Base-by-base conservation (phyloP, 768 basidiomycete genomes). In the Neoboletus subvelutipes region DNA sequence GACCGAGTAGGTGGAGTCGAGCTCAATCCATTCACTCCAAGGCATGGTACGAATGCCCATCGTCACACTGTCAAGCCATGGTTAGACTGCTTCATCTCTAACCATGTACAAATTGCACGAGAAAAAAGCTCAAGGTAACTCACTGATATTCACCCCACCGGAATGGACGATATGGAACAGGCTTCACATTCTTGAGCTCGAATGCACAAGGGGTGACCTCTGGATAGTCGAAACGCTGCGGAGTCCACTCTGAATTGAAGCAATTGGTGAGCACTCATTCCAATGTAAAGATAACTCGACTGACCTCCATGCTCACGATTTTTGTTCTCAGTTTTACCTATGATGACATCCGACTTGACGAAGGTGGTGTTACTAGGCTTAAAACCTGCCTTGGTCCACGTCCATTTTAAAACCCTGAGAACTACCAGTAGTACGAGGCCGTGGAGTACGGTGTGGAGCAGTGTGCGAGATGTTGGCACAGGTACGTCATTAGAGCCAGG, bases 1-100 rank as follows among this genome's bases (percentile, higher is more conserved):
- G 20, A 67, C 62, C 18, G 74, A 66, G 64, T 83, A 87, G 53
- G 81, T 73, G 53, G 79, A 76, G 67, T 88, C 88, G 33, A 88
- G 76, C 74, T 89, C 85, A 45, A 90, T 83, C 88, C 88, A 90
- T 52, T 86, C 82, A 40, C 79, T 77, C 83, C 84, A 90, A 10
- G 75, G 75, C 86, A 90, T 88, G 48, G 66, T 72, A 39, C 83
- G 80, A 63, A 86, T 81, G 58, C 83, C 86, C 85, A 88, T 88
- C 33, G 85, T 88, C 41, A 86, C 77, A 60, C 86, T 88, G 39
- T 18, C 36, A 36, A 4, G 22, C 3, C 13, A 29, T 31, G 24
- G 49, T 67, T 29, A 64, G 65, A 45, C 28, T 22, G 4, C 26
- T 26, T 31, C 18, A 24, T 8, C 34, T 18, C 33, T 28, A 34